Conservation (phyloP, 805 yeast genomes). For the Kuraishia borneana region DNA sequence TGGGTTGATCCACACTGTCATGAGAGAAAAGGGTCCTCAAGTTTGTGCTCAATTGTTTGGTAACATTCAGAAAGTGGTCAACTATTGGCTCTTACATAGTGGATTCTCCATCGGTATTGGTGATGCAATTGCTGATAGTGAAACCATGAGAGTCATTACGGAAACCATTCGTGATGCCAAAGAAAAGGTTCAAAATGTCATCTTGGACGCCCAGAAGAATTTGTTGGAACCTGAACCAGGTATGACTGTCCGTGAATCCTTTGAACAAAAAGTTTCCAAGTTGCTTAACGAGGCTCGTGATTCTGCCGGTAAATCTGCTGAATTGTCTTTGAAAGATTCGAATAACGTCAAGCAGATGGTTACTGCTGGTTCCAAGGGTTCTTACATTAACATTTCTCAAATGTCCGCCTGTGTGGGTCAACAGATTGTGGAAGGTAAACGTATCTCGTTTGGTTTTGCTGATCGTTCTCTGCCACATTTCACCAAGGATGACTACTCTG, state of each 20-base stretch:
- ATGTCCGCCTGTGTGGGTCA: slow-evolving; percentile 99
- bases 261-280: slow-evolving; percentile 94
- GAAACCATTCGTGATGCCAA: slow-evolving; percentile 90
- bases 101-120: slow-evolving; percentile 99
- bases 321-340: slow-evolving; percentile 84
- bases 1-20: slow-evolving; percentile 93
- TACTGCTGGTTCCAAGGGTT: slow-evolving; percentile 97
- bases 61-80: slow-evolving; percentile 88
- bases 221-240: slow-evolving; percentile 93
- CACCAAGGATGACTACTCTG: slow-evolving; percentile 96
- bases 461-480: slow-evolving; percentile 97
- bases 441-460: slow-evolving; percentile 95
- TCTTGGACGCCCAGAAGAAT: slow-evolving; percentile 84
- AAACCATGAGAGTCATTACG: slow-evolving; percentile 88
- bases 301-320: slow-evolving; percentile 98
- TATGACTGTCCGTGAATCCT: slow-evolving; percentile 98
- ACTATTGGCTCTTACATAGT: slow-evolving; percentile 91
- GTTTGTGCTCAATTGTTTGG: slow-evolving; percentile 86
- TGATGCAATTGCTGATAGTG: slow-evolving; percentile 98
- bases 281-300: slow-evolving; percentile 97
- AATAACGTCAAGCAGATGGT: slow-evolving; percentile 99
- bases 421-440: slow-evolving; percentile 98
- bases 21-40: slow-evolving; percentile 94
- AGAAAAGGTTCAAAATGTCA: slow-evolving; percentile 87
- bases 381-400: slow-evolving; percentile 96